phyloP scores from a whole-genome alignment of 2,329 filamentous ascomycete species.

The Periglandula ipomoeae region DNA sequence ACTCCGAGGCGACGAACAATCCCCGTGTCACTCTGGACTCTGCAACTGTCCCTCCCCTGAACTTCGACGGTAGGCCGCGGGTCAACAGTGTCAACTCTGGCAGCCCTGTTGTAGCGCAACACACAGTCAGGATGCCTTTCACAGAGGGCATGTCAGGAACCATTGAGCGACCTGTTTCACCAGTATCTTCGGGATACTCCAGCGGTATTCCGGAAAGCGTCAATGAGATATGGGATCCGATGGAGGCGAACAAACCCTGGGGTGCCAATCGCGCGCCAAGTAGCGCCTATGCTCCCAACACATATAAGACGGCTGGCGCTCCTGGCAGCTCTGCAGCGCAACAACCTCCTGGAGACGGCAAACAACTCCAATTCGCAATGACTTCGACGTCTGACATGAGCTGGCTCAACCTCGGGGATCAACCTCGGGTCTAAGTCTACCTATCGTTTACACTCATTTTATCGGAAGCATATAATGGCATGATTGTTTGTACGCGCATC shows the following conservation, averaged over 20 bases:
- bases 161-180: slow-evolving; percentile 48
- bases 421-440: slow-evolving; percentile 13
- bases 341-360: slow-evolving; percentile 30
- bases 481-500: background rate
- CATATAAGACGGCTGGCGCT: slow-evolving; percentile 31
- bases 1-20: slow-evolving; percentile 30
- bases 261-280: slow-evolving; percentile 40
- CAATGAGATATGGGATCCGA: slow-evolving; percentile 46
- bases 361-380: slow-evolving; percentile 41
- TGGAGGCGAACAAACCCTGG: slow-evolving; percentile 36
- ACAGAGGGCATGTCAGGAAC: slow-evolving; percentile 51
- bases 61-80: slow-evolving; percentile 52
- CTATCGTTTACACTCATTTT: background rate
- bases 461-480: background rate
- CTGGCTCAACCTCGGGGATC: slow-evolving; percentile 64
- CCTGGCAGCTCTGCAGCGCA: slow-evolving; percentile 23
- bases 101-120: slow-evolving; percentile 60
- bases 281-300: slow-evolving; percentile 39
- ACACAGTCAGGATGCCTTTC: slow-evolving; percentile 39
- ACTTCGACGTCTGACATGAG: slow-evolving; percentile 59
- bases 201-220: slow-evolving; percentile 59
- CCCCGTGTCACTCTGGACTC: slow-evolving; percentile 53
- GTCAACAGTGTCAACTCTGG: slow-evolving; percentile 59
- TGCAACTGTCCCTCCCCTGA: slow-evolving; percentile 60
- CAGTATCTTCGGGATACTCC: slow-evolving; percentile 46